Evolutionary conservation across 441 rosid genomes (phyloP).

Genomic region (Mallotus repandus): DNA sequence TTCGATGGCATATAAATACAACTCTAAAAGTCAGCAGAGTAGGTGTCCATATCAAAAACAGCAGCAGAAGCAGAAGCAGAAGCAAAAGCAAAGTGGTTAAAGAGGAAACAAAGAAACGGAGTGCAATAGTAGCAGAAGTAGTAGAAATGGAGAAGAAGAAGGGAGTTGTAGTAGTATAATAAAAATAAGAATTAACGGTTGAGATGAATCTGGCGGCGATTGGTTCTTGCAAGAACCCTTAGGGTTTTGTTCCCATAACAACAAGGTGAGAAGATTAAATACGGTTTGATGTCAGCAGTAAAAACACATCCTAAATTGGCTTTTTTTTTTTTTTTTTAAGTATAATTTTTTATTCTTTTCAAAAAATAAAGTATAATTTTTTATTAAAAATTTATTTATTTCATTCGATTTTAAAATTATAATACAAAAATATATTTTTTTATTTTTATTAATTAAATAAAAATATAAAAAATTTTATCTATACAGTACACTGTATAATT

Average conservation of each 20-base stretch:
- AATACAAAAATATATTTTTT: too few relatives aligned
- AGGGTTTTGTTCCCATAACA: slow-evolving; percentile 62
- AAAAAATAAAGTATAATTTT: too few relatives aligned
- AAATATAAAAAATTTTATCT: too few relatives aligned
- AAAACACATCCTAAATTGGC: too few relatives aligned
- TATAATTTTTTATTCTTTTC: too few relatives aligned
- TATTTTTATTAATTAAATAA: too few relatives aligned
- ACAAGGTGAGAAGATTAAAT: slow-evolving; percentile 16
- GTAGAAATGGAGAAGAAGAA: background rate
- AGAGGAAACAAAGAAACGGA: slow-evolving; percentile 17
- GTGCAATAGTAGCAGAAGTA: slow-evolving; percentile 23
- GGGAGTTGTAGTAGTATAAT: background rate
- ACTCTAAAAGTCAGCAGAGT: slow-evolving; percentile 3
- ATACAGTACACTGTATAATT: too few relatives aligned
- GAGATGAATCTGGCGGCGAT: slow-evolving; percentile 76
- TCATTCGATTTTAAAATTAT: too few relatives aligned
- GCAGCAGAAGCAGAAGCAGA: background rate
- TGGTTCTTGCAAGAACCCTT: slow-evolving; percentile 70
- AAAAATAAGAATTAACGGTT: slow-evolving; percentile 31
- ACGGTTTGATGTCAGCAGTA: too few relatives aligned
- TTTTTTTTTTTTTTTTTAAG: too few relatives aligned
- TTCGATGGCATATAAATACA: too few relatives aligned
- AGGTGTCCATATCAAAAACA: slow-evolving; percentile 18
- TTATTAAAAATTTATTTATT: too few relatives aligned
- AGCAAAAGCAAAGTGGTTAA: background rate